Evolutionary conservation across 108 stramenopile species (phyloP).

Genomic region (Pseudonitzschia multiseries): DNA sequence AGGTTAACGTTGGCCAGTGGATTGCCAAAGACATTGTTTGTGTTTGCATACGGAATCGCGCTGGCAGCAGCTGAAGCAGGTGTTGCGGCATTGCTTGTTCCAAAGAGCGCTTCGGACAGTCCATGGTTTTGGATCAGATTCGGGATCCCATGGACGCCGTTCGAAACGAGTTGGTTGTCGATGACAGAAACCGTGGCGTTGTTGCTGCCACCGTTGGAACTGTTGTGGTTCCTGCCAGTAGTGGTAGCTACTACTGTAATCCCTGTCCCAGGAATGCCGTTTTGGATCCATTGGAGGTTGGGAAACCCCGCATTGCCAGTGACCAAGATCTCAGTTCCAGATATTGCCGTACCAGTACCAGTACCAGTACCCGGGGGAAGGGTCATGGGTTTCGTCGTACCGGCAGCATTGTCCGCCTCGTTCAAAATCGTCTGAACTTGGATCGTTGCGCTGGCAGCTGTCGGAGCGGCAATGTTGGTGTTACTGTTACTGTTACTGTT

Average conservation of each 20-base stretch:
- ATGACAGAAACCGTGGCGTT: not conserved
- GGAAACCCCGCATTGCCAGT: not conserved
- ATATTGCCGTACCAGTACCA: not conserved
- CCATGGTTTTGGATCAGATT: too few relatives aligned
- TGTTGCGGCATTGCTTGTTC: not conserved
- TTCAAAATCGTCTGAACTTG: not conserved
- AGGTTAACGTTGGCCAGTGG: too few relatives aligned
- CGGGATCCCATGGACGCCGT: too few relatives aligned
- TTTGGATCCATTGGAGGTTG: not conserved
- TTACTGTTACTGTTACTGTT: not conserved
- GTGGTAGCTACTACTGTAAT: too few relatives aligned
- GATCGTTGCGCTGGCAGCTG: not conserved
- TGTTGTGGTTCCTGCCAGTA: too few relatives aligned
- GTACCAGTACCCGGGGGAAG: not conserved
- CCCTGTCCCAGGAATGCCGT: too few relatives aligned
- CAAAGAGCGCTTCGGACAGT: too few relatives aligned
- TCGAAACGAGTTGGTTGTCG: too few relatives aligned
- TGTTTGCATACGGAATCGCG: not conserved
- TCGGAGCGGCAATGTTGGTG: not conserved
- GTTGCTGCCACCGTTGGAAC: not conserved
- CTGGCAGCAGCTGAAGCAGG: not conserved
- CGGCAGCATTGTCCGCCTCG: not conserved
- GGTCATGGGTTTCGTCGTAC: not conserved
- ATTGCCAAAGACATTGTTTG: not conserved
- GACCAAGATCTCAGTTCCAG: not conserved